Percentiles rank a stretch among this genome's conserved stretches.
Evolutionary conservation across 2,329 filamentous ascomycete species (phyloP).

Genomic region (Bipolaris cookei): DNA sequence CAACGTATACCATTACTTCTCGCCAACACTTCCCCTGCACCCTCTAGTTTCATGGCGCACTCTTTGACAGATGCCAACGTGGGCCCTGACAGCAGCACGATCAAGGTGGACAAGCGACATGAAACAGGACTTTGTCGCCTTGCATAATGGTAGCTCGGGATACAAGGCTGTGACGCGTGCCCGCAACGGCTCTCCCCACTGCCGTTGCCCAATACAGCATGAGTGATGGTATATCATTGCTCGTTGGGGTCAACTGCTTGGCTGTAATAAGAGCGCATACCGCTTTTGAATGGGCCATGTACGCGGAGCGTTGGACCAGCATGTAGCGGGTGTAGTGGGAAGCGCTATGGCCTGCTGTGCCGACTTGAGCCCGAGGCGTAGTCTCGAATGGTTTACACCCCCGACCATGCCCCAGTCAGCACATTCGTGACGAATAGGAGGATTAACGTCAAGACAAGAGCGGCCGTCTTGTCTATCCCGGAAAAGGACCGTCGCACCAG

Average conservation of each 20-base stretch:
- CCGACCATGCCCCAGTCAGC: slow-evolving; percentile 5
- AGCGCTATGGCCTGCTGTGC: slow-evolving; percentile 9
- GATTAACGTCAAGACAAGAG: slow-evolving; percentile 6
- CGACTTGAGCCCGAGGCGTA: slow-evolving; percentile 12
- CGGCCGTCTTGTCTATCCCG: slow-evolving; percentile 3
- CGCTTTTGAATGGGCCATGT: neutral
- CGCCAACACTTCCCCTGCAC: neutral
- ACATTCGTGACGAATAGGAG: slow-evolving; percentile 5
- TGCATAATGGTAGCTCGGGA: neutral
- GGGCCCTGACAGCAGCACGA: slow-evolving; percentile 6
- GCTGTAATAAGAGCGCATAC: neutral
- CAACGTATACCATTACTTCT: neutral
- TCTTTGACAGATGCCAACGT: neutral
- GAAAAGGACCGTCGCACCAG: slow-evolving; percentile 2
- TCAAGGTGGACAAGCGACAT: neutral
- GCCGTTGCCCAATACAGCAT: neutral
- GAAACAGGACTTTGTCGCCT: neutral
- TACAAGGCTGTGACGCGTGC: slow-evolving; percentile 1
- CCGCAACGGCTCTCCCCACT: neutral
- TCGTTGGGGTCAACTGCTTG: neutral
- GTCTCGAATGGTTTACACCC: slow-evolving; percentile 13
- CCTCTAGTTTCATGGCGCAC: slow-evolving; percentile 6
- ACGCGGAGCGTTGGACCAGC: neutral
- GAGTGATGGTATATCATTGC: neutral
- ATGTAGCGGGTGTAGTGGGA: slow-evolving; percentile 7